A percentile compares a stretch with the other conserved stretches of the same genome.
Evolutionary conservation across 2,329 filamentous ascomycete species (phyloP).

Genomic region (Alternaria alternata): DNA sequence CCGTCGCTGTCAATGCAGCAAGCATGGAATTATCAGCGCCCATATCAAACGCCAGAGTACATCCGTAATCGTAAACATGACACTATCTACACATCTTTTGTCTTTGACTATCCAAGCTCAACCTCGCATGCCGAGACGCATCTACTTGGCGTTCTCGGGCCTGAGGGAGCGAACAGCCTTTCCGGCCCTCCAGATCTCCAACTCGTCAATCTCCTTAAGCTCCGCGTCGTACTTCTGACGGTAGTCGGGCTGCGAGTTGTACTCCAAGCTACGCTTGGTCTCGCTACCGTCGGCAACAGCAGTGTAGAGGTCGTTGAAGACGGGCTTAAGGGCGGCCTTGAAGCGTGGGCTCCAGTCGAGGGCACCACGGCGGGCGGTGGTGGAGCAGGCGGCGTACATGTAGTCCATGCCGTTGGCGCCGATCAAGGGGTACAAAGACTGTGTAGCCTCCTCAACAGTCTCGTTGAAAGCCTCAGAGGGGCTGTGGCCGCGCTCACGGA

Average conservation of each 20-base stretch:
- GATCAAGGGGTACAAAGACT: slow-evolving; percentile 97
- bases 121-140: slow-evolving; percentile 7
- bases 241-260: slow-evolving; percentile 96
- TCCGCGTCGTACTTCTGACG: slow-evolving; percentile 96
- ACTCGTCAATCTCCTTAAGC: slow-evolving; percentile 96
- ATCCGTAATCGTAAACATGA: slow-evolving; percentile 30
- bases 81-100: slow-evolving; percentile 34
- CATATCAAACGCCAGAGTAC: slow-evolving; percentile 24
- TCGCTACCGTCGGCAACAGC: slow-evolving; percentile 89
- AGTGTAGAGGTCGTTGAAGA: slow-evolving; percentile 98
- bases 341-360: slow-evolving; percentile 98
- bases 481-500: slow-evolving; percentile 97
- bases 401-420: slow-evolving; percentile 99
- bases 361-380: slow-evolving; percentile 95
- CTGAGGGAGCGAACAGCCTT: slow-evolving; percentile 80
- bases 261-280: slow-evolving; percentile 95
- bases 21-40: background rate
- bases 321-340: slow-evolving; percentile 98
- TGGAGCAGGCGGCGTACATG: slow-evolving; percentile 99
- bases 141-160: slow-evolving; percentile 51
- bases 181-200: slow-evolving; percentile 99
- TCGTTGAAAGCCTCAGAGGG: slow-evolving; percentile 99
- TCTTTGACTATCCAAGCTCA: slow-evolving; percentile 6
- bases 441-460: slow-evolving; percentile 99
- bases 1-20: slow-evolving; percentile 10